A percentile compares a stretch with the other conserved stretches of the same genome.
phyloP scores from a whole-genome alignment of 1,139 yeast species.

The Diutina siamensis region DNA sequence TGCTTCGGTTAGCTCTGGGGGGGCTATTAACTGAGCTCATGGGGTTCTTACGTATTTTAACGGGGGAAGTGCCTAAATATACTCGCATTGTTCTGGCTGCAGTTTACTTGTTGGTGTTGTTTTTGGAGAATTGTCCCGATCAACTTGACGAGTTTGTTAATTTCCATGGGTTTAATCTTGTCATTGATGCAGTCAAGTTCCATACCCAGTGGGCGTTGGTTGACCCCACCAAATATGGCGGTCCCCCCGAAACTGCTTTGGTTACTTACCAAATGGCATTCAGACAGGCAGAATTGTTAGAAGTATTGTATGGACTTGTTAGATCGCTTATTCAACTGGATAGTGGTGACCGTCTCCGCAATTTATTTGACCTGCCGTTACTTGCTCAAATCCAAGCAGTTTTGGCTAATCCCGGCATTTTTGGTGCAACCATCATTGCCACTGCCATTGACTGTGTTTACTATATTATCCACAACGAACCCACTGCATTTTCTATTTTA shows the following conservation, averaged over 20 bases:
- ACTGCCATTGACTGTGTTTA: constrained; percentile 57
- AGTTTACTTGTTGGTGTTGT: constrained; percentile 45
- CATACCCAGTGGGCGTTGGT: constrained; percentile 59
- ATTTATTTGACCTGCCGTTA: constrained; percentile 75
- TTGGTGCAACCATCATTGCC: constrained; percentile 63
- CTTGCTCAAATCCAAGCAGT: constrained; percentile 50
- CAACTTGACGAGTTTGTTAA: constrained; percentile 51
- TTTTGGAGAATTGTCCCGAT: constrained; percentile 35
- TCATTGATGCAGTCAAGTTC: constrained; percentile 50
- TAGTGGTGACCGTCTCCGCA: constrained; percentile 76
- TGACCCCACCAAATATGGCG: constrained; percentile 40
- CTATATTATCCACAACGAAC: constrained; percentile 77
- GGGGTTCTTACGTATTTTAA: constrained; percentile 44
- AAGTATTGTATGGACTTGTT: constrained; percentile 49
- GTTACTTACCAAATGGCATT: constrained; percentile 47
- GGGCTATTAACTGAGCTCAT: constrained; percentile 62
- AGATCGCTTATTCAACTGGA: constrained; percentile 57
- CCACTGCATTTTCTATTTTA: constrained; percentile 75
- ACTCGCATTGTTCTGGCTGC: constrained; percentile 58
- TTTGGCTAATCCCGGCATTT: constrained; percentile 42
- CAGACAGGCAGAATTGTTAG: constrained; percentile 50
- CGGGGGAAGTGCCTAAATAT: constrained; percentile 20
- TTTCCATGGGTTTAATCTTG: constrained; percentile 49
- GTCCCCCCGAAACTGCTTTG: constrained; percentile 37
- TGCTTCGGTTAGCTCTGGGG: constrained; percentile 40